These are phyloP conservation scores for Cytidiella melzeri DNA, from an alignment of 768 basidiomycete genomes.

Conservation along the genomic window DNA sequence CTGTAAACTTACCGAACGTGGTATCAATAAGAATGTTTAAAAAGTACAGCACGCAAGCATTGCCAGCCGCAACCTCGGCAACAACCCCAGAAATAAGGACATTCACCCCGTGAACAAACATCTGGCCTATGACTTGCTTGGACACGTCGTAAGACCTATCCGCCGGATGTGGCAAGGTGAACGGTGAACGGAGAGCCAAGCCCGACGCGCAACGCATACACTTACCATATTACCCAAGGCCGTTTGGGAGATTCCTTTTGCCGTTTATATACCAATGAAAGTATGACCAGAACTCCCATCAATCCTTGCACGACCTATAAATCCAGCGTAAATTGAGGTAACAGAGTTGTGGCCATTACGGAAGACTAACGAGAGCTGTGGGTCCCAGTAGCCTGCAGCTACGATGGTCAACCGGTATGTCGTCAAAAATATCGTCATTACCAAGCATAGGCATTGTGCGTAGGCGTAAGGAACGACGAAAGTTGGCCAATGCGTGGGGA, in stretches of 20 bases:
- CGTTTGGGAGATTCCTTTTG: slow-evolving; percentile 81
- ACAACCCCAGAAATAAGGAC: slow-evolving; percentile 73
- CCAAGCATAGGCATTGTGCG: slow-evolving; percentile 8
- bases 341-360: not conserved
- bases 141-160: slow-evolving; percentile 86
- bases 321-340: not conserved
- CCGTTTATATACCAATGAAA: slow-evolving; percentile 82
- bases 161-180: too few species aligned
- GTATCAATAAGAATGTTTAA: slow-evolving; percentile 91
- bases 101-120: slow-evolving; percentile 76
- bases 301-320: slow-evolving; percentile 71
- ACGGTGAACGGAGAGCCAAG: too few species aligned
- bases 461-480: slow-evolving; percentile 9
- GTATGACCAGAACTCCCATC: slow-evolving; percentile 88
- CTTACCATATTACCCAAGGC: slow-evolving; percentile 90
- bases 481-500: not conserved
- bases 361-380: slow-evolving; percentile 36
- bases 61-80: slow-evolving; percentile 61
- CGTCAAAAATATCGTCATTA: slow-evolving; percentile 21
- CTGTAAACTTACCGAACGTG: slow-evolving; percentile 63
- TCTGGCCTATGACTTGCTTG: slow-evolving; percentile 84
- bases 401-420: slow-evolving; percentile 35
- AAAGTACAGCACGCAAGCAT: slow-evolving; percentile 91
- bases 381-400: slow-evolving; percentile 42
- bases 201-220: slow-evolving; percentile 1